Percentiles rank a stretch among this genome's conserved stretches.
Conservation (phyloP, 768 basidiomycete species). For the Serendipita vermifera region DNA sequence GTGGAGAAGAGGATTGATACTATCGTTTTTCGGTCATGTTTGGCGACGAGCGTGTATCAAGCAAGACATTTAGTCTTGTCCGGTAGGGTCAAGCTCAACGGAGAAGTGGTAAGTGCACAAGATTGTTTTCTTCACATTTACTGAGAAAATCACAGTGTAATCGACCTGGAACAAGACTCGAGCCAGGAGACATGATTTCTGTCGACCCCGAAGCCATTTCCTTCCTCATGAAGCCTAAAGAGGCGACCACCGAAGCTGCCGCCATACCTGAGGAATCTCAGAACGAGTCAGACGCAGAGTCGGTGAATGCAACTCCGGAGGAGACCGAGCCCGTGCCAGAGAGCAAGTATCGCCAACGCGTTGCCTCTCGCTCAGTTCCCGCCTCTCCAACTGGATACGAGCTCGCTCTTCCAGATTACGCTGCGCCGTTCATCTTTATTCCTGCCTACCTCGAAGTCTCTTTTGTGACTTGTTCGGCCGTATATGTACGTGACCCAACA, state of each 20-base stretch:
- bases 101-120: slow-evolving; percentile 53
- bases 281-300: slow-evolving; percentile 15
- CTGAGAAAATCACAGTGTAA: slow-evolving; percentile 37
- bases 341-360: slow-evolving; percentile 10
- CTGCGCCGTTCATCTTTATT: slow-evolving; percentile 85
- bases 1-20: slow-evolving; percentile 92
- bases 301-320: slow-evolving; percentile 15
- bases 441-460: slow-evolving; percentile 82
- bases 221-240: slow-evolving; percentile 38
- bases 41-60: slow-evolving; percentile 79
- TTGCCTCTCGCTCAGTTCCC: slow-evolving; percentile 10
- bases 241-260: slow-evolving; percentile 8
- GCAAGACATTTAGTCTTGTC: slow-evolving; percentile 78
- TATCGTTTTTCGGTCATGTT: slow-evolving; percentile 78
- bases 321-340: slow-evolving; percentile 14
- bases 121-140: slow-evolving; percentile 9
- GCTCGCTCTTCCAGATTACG: slow-evolving; percentile 76
- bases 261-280: slow-evolving; percentile 11
- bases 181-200: slow-evolving; percentile 89
- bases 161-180: slow-evolving; percentile 72
- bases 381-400: slow-evolving; percentile 11
- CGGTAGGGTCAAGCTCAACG: slow-evolving; percentile 80
- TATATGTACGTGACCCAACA: slow-evolving; percentile 92
- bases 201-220: slow-evolving; percentile 72
- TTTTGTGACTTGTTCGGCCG: slow-evolving; percentile 76